phyloP scores from a whole-genome alignment of 208 protist species.

The Jaenimonas drosophilae region DNA sequence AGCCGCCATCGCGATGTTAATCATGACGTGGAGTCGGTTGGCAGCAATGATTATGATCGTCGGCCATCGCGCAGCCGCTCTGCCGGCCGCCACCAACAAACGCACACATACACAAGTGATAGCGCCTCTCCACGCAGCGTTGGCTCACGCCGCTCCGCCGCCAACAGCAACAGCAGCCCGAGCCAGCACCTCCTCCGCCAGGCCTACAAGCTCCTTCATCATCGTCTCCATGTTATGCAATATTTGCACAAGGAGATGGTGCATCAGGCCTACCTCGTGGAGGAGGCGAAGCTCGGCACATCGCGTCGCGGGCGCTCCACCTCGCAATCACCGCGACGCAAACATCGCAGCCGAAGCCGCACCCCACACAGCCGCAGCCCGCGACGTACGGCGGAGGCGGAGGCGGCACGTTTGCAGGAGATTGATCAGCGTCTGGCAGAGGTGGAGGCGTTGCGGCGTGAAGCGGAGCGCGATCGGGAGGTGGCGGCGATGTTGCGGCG shows the following conservation, averaged over 20 bases:
- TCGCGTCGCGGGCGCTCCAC: no score
- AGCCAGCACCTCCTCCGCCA: constrained; percentile 34
- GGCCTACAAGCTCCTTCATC: constrained; percentile 62
- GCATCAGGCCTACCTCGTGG: constrained; percentile 64
- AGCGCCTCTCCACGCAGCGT: no score
- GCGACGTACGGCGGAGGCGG: no score
- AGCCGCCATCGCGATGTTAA: no score
- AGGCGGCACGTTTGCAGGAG: constrained; percentile 43
- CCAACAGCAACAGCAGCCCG: background rate
- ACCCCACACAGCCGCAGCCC: constrained; percentile 6
- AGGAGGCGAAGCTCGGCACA: constrained; percentile 52
- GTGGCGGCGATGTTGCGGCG: constrained; percentile 41
- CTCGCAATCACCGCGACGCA: constrained; percentile 8
- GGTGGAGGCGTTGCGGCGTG: constrained; percentile 57
- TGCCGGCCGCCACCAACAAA: no score
- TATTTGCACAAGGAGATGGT: constrained; percentile 82
- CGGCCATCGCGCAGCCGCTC: no score
- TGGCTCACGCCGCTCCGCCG: background rate
- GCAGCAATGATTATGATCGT: no score
- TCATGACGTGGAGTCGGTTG: no score
- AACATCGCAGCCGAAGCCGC: constrained; percentile 5
- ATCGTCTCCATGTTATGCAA: constrained; percentile 78
- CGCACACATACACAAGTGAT: no score
- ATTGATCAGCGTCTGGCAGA: constrained; percentile 57
- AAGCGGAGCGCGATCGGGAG: constrained; percentile 45